phyloP scores from a whole-genome alignment of 768 basidiomycete species.

The Pulveroboletus sp. region DNA sequence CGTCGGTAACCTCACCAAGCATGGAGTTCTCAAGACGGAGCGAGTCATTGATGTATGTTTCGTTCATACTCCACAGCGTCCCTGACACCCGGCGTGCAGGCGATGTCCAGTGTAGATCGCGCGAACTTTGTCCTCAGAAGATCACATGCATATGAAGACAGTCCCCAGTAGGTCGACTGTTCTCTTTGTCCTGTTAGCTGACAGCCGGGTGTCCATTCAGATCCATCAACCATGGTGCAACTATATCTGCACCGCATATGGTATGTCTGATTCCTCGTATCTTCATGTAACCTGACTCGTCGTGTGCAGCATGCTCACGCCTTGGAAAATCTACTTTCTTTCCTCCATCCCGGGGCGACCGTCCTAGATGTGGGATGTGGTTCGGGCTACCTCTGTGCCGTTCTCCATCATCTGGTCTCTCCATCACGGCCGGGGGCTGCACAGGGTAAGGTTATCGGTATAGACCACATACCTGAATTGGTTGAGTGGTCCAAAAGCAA shows the following conservation, averaged over 20 bases:
- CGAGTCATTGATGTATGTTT: constrained; percentile 49
- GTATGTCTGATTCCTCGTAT: constrained; percentile 32
- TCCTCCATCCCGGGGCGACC: constrained; percentile 61
- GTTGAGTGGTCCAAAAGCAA: constrained; percentile 68
- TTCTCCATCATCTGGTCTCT: constrained; percentile 69
- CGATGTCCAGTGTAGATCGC: constrained; percentile 67
- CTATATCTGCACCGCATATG: constrained; percentile 98
- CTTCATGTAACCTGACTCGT: neutral
- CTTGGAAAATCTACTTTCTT: constrained; percentile 67
- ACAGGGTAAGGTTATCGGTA: constrained; percentile 69
- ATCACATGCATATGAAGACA: constrained; percentile 66
- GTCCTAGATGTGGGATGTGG: constrained; percentile 91
- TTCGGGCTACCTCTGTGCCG: constrained; percentile 81
- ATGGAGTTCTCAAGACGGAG: constrained; percentile 54
- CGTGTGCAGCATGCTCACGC: constrained; percentile 80
- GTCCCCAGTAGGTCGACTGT: constrained; percentile 54
- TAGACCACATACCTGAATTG: constrained; percentile 85
- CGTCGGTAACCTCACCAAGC: constrained; percentile 55
- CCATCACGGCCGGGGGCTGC: constrained; percentile 9
- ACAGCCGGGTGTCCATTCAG: constrained; percentile 32
- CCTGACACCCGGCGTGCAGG: constrained; percentile 34
- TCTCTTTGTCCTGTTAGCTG: constrained; percentile 2
- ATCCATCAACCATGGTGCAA: constrained; percentile 77
- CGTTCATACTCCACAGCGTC: neutral
- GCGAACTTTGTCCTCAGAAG: constrained; percentile 56